Evolutionary conservation across 495 filamentous ascomycete genomes (phyloP), one percentile per base, ranked within the genome.

Genomic region (Penicillium dipodomyicola): DNA sequence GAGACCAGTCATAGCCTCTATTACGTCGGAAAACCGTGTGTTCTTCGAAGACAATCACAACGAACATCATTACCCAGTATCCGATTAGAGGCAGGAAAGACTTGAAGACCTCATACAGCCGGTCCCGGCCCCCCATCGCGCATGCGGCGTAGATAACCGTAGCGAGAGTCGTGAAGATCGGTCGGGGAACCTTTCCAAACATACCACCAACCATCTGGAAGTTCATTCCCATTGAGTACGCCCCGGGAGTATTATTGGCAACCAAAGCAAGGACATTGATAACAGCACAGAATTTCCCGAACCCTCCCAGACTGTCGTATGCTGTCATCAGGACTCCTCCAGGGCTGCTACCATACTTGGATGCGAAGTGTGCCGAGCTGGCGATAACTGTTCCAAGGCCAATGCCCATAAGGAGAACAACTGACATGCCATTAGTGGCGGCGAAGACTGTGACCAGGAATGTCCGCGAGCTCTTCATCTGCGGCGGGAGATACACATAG

Each of bases 191-290:
- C 41, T 72, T 78, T 64, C 81, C 79, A 48, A 85, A 87, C 52
- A 74, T 73, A 12, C 77, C 73, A 1, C 82, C 84, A 7, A 94
- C 69, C 49, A 91, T 82, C 65, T 93, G 90, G 54, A 92, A 79
- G 27, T 86, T 85, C 55, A 94, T 83, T 1, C 83, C 82, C 56
- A 92, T 84, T 25, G 85, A 84, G 67, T 91, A 92, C 0, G 82
- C 82, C 0, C 86, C 84, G 0, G 87, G 81, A 10, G 90, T 80
- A 49, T 85, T 84, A 67, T 89, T 91, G 2, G 85, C 79, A 19
- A 91, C 82, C 27, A 89, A 71, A 0, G 87, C 86, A 10, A 92
- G 64, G 0, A 87, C 84, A 30, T 88, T 80, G 29, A 92, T 67
- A 14, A 89, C 82, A 4, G 81, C 80, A 62, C 85, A 88, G 71